Conservation (phyloP, 2,329 filamentous ascomycete species). For the Phialophora verrucosa region DNA sequence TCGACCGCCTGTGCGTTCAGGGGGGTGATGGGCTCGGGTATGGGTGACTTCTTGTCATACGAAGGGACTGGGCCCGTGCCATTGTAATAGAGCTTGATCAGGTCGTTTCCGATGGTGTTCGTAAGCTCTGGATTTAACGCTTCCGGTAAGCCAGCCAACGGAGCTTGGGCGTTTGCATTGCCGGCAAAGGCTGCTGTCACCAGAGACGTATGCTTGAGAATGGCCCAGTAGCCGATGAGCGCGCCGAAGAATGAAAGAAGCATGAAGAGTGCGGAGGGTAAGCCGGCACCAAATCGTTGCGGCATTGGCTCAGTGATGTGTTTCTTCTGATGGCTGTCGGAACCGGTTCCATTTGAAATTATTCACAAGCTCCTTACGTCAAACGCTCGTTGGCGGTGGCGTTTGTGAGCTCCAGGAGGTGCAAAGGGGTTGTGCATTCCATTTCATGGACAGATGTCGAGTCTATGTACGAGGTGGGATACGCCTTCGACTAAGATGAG, state of each 20-base stretch:
- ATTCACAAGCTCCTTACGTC: not conserved
- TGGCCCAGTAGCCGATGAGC: slow-evolving; percentile 26
- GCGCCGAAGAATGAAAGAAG: slow-evolving; percentile 23
- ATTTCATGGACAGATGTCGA: not conserved
- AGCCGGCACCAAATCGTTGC: slow-evolving; percentile 7
- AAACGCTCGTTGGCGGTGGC: not conserved
- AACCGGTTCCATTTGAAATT: not conserved
- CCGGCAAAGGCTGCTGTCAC: slow-evolving; percentile 22
- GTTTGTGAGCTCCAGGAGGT: not conserved
- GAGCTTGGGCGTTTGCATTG: slow-evolving; percentile 21
- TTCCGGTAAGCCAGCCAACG: slow-evolving; percentile 26
- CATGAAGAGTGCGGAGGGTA: slow-evolving; percentile 24
- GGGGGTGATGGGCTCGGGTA: slow-evolving; percentile 37
- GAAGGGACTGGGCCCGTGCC: slow-evolving; percentile 38
- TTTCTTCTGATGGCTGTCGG: not conserved
- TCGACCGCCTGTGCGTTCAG: slow-evolving; percentile 29
- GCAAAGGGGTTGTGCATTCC: not conserved
- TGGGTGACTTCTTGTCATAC: slow-evolving; percentile 36
- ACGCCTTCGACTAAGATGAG: not conserved
- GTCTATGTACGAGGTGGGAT: no score
- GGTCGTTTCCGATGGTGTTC: slow-evolving; percentile 37
- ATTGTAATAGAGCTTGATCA: slow-evolving; percentile 40
- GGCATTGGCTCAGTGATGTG: slow-evolving; percentile 3
- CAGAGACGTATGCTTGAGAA: slow-evolving; percentile 28
- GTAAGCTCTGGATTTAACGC: slow-evolving; percentile 39